phyloP scores from a whole-genome alignment of 768 basidiomycete species.

The Termitomyces sp. region DNA sequence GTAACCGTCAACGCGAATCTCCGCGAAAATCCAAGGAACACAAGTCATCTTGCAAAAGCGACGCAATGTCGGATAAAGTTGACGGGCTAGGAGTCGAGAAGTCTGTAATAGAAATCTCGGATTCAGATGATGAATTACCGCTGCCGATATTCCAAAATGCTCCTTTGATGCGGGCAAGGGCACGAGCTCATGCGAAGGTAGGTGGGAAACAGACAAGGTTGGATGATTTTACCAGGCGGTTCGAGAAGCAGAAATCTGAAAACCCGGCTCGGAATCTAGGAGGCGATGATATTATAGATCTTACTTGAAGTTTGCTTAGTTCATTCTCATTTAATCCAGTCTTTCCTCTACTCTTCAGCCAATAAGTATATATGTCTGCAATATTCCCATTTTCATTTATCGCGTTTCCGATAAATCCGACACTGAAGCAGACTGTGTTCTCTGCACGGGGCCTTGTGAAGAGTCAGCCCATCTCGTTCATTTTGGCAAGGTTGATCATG shows the following conservation, averaged over 20 bases:
- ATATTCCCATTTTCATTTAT: too few species aligned
- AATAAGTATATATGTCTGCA: too few species aligned
- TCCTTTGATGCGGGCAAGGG: slow-evolving; percentile 13
- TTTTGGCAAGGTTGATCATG: background rate
- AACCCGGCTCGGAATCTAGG: background rate
- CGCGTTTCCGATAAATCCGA: too few species aligned
- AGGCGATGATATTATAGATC: slow-evolving; percentile 14
- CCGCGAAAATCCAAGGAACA: slow-evolving; percentile 17
- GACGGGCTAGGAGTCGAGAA: background rate
- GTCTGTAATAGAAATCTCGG: slow-evolving; percentile 33
- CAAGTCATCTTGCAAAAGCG: slow-evolving; percentile 11
- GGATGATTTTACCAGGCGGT: background rate
- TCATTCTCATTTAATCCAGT: too few species aligned
- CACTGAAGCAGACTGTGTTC: background rate
- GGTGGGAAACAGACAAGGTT: slow-evolving; percentile 5
- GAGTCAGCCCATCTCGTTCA: background rate
- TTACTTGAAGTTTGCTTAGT: slow-evolving; percentile 2
- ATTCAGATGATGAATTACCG: slow-evolving; percentile 23
- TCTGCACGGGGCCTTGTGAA: too few species aligned
- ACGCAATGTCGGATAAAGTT: background rate
- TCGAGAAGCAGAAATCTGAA: background rate
- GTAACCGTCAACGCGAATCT: slow-evolving; percentile 10
- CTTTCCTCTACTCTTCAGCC: too few species aligned
- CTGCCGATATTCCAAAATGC: background rate
- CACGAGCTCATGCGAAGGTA: slow-evolving; percentile 4